Evolutionary conservation across 805 yeast species (phyloP).

Genomic region (Wickerhamomyces hampshirensis): DNA sequence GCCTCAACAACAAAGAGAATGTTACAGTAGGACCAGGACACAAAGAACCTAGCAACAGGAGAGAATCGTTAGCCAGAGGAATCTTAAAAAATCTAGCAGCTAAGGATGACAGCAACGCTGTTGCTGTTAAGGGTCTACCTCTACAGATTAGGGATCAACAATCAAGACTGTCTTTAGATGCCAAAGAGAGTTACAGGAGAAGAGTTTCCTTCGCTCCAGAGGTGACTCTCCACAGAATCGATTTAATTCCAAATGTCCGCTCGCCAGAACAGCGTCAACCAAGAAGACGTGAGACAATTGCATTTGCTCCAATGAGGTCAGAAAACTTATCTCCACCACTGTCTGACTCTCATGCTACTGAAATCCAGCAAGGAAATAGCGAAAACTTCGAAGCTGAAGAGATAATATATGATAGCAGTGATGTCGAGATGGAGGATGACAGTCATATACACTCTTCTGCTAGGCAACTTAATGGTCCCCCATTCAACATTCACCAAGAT

Average conservation of each 20-base stretch:
- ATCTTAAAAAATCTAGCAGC: slow-evolving; percentile 17
- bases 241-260: slow-evolving; percentile 12
- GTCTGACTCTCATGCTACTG: slow-evolving; percentile 1
- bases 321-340: slow-evolving; percentile 6
- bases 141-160: slow-evolving; percentile 15
- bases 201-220: slow-evolving; percentile 28
- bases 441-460: slow-evolving; percentile 22
- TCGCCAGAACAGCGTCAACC: slow-evolving; percentile 17
- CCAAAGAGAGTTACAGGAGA: slow-evolving; percentile 19
- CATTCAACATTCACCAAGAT: slow-evolving; percentile 20
- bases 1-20: neutral
- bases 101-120: slow-evolving; percentile 13
- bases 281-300: slow-evolving; percentile 26
- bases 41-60: slow-evolving; percentile 11
- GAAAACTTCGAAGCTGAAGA: slow-evolving; percentile 15
- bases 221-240: slow-evolving; percentile 26
- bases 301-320: slow-evolving; percentile 16
- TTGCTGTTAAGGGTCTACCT: slow-evolving; percentile 10
- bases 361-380: neutral
- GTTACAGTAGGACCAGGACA: neutral
- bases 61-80: slow-evolving; percentile 22
- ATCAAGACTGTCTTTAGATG: slow-evolving; percentile 6
- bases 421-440: slow-evolving; percentile 24
- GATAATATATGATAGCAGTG: slow-evolving; percentile 23
- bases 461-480: slow-evolving; percentile 4